Evolutionary conservation across 768 basidiomycete genomes (phyloP), one percentile per base, ranked within the genome.

Genomic region (Infundibulicybe gibba): DNA sequence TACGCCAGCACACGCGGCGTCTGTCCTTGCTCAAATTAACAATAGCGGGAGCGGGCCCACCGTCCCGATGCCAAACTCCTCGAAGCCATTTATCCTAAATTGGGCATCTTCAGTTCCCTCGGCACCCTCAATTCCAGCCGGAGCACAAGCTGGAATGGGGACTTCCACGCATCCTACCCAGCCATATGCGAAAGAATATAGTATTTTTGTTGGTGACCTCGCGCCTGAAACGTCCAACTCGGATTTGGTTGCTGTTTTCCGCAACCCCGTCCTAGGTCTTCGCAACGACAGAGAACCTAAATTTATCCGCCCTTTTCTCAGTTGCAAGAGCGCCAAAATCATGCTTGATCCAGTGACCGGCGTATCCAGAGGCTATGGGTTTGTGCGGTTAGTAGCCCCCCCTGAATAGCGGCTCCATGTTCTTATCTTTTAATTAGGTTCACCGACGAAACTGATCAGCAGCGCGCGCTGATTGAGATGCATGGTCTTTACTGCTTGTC

Each of bases 251-350:
- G 89, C 88, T 19, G 87, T 94, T 54, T 91, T 93, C 67, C 85
- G 90, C 58, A 91, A 94, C 63, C 91, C 91, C 0, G 86, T 91
- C 2, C 77, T 91, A 12, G 90, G 90, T 37, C 75, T 92, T 44
- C 79, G 90, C 49, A 87, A 86, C 59, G 90, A 93, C 61, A 77
- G 90, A 48, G 89, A 89, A 62, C 90, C 91, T 15, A 89, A 90
- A 63, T 88, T 91, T 54, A 91, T 94, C 45, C 78, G 83, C 6
- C 90, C 91, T 2, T 97, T 95, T 68, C 66, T 81, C 32, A 94
- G 90, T 62, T 94, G 92, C 68, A 93, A 92, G 72, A 94, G 91
- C 63, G 94, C 94, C 25, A 94, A 93, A 71, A 95, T 92, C 54
- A 94, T 94, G 91, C 71, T 92, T 41, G 91, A 94, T 63, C 91